Evolutionary conservation across 2,329 filamentous ascomycete species (phyloP).

Genomic region (Cytospora schulzeri): DNA sequence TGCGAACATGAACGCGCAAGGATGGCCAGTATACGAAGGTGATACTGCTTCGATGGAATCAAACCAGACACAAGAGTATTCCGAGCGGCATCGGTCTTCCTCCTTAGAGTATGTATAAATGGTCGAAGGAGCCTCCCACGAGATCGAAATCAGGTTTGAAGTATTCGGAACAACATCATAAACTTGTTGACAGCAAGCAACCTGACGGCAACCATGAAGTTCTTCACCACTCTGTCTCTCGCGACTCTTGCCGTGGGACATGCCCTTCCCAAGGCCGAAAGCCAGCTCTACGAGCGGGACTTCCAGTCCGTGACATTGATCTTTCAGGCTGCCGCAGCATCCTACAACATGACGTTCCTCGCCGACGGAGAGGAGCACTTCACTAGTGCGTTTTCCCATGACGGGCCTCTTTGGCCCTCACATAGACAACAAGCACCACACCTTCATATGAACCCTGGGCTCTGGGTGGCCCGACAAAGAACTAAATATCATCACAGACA

Average conservation of each 20-base stretch:
- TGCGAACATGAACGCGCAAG: not conserved
- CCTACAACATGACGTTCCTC: conserved; percentile 14
- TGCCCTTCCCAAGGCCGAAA: not conserved
- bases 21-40: not conserved
- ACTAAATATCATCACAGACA: conserved; percentile 5
- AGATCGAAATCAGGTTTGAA: not conserved
- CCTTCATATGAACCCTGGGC: too few relatives aligned
- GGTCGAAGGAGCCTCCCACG: not conserved
- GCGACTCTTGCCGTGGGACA: not conserved
- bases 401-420: not conserved
- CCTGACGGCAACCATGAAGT: conserved; percentile 2
- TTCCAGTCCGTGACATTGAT: conserved; percentile 10
- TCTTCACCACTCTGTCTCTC: not conserved
- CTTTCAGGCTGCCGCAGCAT: conserved; percentile 14
- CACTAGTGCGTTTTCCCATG: conserved; percentile 6
- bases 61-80: not conserved
- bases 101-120: not conserved
- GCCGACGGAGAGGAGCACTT: conserved; percentile 21
- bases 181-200: not conserved
- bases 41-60: not conserved
- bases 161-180: not conserved
- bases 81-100: too few relatives aligned
- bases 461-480: not conserved
- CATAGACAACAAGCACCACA: not conserved
- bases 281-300: not conserved